Evolutionary conservation across 176 grass and related monocot genomes (phyloP), one percentile per base, ranked within the genome.

Genomic region (Eremochloa ophiuroides): DNA sequence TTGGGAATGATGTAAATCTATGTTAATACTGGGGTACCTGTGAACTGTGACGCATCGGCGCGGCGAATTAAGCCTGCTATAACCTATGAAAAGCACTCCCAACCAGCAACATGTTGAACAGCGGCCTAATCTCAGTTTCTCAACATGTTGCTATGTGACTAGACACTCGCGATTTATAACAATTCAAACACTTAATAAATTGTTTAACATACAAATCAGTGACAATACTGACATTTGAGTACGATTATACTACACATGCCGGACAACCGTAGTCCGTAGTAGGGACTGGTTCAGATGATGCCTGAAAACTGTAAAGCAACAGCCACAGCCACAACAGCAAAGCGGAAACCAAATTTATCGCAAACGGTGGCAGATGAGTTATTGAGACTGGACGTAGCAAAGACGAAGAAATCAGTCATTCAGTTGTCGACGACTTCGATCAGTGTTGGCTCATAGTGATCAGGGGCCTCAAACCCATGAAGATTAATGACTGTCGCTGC

Each of bases 401-500:
- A 66, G 68, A 23, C 22, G 1, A 35, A 41, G 12, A 77, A 23
- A 33, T 91, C 82, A 85, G 6, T 92, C 73, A 23, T 25, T 91
- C 82, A 85, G 6, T 92, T 74, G 61, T 82, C 73, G 12, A 63
- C 73, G 17, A 93, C 86, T 80, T 98, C 79, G 68, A 93, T 82
- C 29, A 93, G 84, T 3, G 90, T 91, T 22, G 88, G 75, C 58
- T 95, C 87, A 22, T 99, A 93, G 68, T 93, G 85, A 76, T 41
- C 82, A 22, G 93, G 93, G 3, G 88, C 91, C 80, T 86, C 87
- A 42, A 93, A 90, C 37, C 96, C 96, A 74, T 95, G 96, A 18
- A 98, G 84, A 72, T 93, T 98, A 84, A 93, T 90, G 61, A 95
- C 47, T 9, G 93, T 93, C 18, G 96, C 93, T 1, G 96, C 92